These are phyloP conservation scores for Mimosa bimucronata DNA, from an alignment of 306 rosid species.

Conservation along the genomic window DNA sequence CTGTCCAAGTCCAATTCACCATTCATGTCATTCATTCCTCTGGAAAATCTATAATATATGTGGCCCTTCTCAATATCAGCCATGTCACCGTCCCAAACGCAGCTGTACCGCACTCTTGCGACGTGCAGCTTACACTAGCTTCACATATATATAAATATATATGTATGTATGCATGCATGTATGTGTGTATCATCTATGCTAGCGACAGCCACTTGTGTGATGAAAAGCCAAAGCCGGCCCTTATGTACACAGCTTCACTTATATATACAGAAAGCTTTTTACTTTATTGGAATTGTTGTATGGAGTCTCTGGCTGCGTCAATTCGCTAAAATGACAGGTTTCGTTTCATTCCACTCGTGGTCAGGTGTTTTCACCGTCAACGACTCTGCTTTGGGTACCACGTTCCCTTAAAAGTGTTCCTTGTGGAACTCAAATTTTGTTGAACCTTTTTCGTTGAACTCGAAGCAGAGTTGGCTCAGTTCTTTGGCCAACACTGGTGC, in stretches of 20 bases:
- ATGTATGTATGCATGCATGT: background rate
- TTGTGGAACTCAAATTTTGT: constrained; percentile 98
- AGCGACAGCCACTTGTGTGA: constrained; percentile 43
- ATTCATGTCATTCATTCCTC: constrained; percentile 10
- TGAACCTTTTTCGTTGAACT: constrained; percentile 94
- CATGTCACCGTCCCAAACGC: constrained; percentile 42
- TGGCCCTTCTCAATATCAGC: constrained; percentile 32
- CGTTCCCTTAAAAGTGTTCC: constrained; percentile 77
- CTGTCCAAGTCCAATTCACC: constrained; percentile 35
- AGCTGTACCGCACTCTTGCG: constrained; percentile 60
- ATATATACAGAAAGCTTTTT: constrained; percentile 38
- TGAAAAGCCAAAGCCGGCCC: constrained; percentile 42
- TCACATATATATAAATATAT: constrained; percentile 2
- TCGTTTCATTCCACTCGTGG: constrained; percentile 25
- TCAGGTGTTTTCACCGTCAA: constrained; percentile 17
- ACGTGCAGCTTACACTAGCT: constrained; percentile 18
- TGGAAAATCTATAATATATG: constrained; percentile 24
- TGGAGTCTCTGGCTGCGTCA: constrained; percentile 34
- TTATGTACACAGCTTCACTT: constrained; percentile 53
- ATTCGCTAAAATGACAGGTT: constrained; percentile 34
- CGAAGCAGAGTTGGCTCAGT: constrained; percentile 85
- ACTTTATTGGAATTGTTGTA: constrained; percentile 43
- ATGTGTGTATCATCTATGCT: background rate
- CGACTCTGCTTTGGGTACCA: background rate
- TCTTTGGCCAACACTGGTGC: constrained; percentile 96